Base-by-base conservation (phyloP, 306 rosid genomes). In the Cicer judaicum region DNA sequence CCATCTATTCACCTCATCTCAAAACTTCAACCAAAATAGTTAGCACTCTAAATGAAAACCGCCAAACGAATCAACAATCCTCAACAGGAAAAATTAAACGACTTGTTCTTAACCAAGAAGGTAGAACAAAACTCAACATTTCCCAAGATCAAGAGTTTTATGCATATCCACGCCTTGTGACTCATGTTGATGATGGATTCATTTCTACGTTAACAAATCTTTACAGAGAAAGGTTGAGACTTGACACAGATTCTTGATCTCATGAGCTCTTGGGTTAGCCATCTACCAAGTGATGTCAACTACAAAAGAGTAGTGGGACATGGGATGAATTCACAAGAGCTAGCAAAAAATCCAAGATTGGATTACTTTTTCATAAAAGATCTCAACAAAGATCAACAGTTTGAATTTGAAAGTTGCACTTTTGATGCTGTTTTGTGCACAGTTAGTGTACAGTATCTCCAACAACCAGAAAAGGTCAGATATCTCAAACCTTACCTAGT, bases 251-350 rank as follows among this genome's bases (percentile, higher is more conserved):
- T 93, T 68, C 88, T 93, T 40, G 98, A 93, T 75, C 89, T 93
- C 73, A 93, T 89, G 98, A 91, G 98, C 70, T 93, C 98, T 10
- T 91, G 98, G 98, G 40, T 93, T 36, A 89, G 95, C 83, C 98
- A 93, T 63, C 87, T 93, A 5, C 97, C 98, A 0, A 36, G 50
- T 43, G 97, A 93, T 50, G 87, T 88, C 2, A 68, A 74, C 29
- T 90, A 73, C 72, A 85, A 68, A 41, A 82, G 81, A 78, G 98
- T 93, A 7, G 93, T 88, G 72, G 98, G 98, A 1, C 97, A 93
- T 79, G 98, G 98, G 0, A 73, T 93, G 56, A 93, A 89, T 82
- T 90, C 95, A 5, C 89, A 86, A 60, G 98, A 93, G 80, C 97
- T 93, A 64, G 85, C 89, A 9, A 93, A 74, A 77, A 91, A 93